Evolutionary conservation across 2,329 filamentous ascomycete species (phyloP), one percentile per base, ranked within the genome.

Genomic region (Neurospora crassa): DNA sequence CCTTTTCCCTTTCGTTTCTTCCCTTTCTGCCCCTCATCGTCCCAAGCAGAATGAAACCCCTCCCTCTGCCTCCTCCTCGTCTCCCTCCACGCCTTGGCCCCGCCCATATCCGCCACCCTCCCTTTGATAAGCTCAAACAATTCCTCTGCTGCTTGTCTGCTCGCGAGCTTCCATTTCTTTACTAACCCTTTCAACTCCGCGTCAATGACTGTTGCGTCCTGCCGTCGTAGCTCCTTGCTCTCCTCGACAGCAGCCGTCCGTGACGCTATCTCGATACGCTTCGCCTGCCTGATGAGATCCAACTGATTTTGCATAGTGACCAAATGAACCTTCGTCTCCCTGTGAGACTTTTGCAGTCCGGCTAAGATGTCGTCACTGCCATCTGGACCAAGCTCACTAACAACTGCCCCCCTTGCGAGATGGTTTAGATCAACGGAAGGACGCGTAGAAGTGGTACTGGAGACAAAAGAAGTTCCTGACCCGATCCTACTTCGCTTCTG

Each of bases 141-240:
- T 76, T 91, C 89, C 74, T 93, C 91, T 1, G 91, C 91, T 7
- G 89, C 90, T 68, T 84, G 81, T 73, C 89, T 84, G 72, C 86
- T 87, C 20, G 88, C 87, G 0, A 77, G 79, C 67, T 83, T 86
- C 91, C 91, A 93, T 78, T 86, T 90, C 3, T 78, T 78, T 59
- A 88, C 85, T 74, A 92, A 76, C 0, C 77, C 79, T 59, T 85
- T 80, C 34, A 93, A 81, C 71, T 91, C 88, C 1, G 80, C 82
- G 77, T 89, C 87, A 70, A 78, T 76, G n/a, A 71, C 69, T 14
- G 53, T n/a, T 75, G 70, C 29, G 16, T 37, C 53, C 29, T 37
- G 43, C 63, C 63, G 11, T 68, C 72, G n/a, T 59, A 41, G 43
- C 71, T 67, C 12, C 67, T 69, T 53, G 71, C 72, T 72, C 72